Percentiles rank a stretch among this genome's conserved stretches.
These are phyloP conservation scores for Cystobasidium ongulense DNA, from an alignment of 768 basidiomycete species.

Conservation along the genomic window DNA sequence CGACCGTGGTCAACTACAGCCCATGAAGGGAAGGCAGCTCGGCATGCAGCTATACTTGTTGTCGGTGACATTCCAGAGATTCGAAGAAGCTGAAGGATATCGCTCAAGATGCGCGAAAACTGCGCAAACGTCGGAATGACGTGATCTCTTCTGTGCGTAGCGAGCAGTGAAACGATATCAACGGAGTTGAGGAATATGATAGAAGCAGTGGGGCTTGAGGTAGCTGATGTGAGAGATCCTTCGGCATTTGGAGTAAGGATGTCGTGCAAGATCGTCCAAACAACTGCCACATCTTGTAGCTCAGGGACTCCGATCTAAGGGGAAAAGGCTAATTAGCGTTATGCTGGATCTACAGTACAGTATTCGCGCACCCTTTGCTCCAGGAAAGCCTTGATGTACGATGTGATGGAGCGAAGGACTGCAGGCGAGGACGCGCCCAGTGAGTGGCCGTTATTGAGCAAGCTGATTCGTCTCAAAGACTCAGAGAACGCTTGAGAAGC, in stretches of 20 bases:
- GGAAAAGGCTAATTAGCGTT: too few relatives aligned
- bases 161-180: neutral
- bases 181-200: neutral
- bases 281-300: neutral
- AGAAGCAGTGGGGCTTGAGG: neutral
- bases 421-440: neutral
- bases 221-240: neutral
- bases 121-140: slow-evolving; percentile 18
- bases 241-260: neutral
- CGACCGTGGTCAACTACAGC: neutral
- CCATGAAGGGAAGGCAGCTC: slow-evolving; percentile 5
- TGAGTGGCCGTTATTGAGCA: neutral
- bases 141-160: slow-evolving; percentile 11
- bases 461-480: neutral
- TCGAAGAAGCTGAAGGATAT: neutral
- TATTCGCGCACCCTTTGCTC: neutral
- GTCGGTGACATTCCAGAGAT: neutral
- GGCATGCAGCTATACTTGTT: neutral
- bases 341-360: slow-evolving; percentile 20
- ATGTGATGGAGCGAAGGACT: neutral
- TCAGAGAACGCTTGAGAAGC: neutral
- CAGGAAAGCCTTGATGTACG: neutral
- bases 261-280: neutral
- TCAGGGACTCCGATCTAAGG: slow-evolving; percentile 21
- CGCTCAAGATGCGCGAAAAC: neutral